A percentile compares a stretch with the other conserved stretches of the same genome.
These are phyloP conservation scores for Kodamaea sagamina DNA, from an alignment of 805 yeast genomes.

Conservation along the genomic window DNA sequence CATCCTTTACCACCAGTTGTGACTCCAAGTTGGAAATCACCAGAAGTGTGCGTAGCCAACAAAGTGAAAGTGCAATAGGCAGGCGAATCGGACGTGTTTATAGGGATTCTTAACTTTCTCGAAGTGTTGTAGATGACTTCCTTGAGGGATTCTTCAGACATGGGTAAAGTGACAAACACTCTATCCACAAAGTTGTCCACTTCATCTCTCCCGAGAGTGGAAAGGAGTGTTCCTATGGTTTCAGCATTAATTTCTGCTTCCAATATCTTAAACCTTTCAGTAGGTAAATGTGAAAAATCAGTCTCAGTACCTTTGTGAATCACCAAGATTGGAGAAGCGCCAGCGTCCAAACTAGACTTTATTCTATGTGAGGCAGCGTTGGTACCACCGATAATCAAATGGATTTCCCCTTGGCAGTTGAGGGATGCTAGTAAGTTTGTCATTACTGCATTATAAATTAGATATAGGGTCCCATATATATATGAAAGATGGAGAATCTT, in stretches of 20 bases:
- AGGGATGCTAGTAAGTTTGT: slow-evolving; percentile 41
- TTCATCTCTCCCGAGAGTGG: slow-evolving; percentile 58
- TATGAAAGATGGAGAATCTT: neutral
- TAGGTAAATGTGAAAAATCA: neutral
- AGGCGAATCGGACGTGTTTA: slow-evolving; percentile 75
- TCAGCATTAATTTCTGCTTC: slow-evolving; percentile 19
- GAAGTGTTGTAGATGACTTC: slow-evolving; percentile 52
- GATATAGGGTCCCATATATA: slow-evolving; percentile 4
- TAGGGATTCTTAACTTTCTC: slow-evolving; percentile 67
- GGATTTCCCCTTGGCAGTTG: slow-evolving; percentile 52
- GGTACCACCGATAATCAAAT: slow-evolving; percentile 58
- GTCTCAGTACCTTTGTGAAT: slow-evolving; percentile 27
- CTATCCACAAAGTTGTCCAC: slow-evolving; percentile 71
- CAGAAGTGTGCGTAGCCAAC: slow-evolving; percentile 68
- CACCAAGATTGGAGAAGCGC: slow-evolving; percentile 56
- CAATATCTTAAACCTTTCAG: neutral
- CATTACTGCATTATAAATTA: slow-evolving; percentile 9
- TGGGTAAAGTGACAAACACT: slow-evolving; percentile 62
- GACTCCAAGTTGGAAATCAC: slow-evolving; percentile 78
- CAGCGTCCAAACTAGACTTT: slow-evolving; percentile 48
- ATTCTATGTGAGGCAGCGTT: slow-evolving; percentile 51
- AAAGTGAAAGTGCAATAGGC: slow-evolving; percentile 74
- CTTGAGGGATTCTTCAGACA: slow-evolving; percentile 31
- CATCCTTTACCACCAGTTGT: slow-evolving; percentile 91
- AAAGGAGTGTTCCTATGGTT: slow-evolving; percentile 40